phyloP scores from a whole-genome alignment of 768 basidiomycete species.

The Mycena kentingensis region DNA sequence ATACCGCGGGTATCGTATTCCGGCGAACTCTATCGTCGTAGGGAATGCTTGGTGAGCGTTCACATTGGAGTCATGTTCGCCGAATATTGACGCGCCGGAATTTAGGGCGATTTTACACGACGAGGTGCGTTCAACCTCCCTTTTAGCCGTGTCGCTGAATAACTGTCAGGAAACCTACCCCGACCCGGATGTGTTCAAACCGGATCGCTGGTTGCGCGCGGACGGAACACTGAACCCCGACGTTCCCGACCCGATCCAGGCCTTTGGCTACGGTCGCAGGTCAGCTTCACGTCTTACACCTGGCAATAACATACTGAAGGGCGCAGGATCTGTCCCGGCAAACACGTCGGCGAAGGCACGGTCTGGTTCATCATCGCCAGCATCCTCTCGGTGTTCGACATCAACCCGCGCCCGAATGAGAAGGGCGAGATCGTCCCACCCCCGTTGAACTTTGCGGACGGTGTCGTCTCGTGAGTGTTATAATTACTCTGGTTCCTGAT shows the following conservation, averaged over 20 bases:
- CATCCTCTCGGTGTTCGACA: too few relatives aligned
- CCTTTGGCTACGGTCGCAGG: too few relatives aligned
- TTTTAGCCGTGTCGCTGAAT: neutral
- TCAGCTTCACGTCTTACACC: too few relatives aligned
- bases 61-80: neutral
- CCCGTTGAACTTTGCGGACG: too few relatives aligned
- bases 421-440: too few relatives aligned
- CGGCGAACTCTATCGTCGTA: neutral
- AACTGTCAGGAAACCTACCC: neutral
- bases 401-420: too few relatives aligned
- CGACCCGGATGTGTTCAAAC: neutral
- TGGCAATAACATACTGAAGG: too few relatives aligned
- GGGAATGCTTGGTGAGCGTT: neutral
- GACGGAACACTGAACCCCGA: neutral
- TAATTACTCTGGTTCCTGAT: too few relatives aligned
- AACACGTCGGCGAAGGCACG: too few relatives aligned
- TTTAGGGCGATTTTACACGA: neutral
- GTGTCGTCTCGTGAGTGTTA: too few relatives aligned
- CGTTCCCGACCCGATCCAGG: neutral
- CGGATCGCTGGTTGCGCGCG: neutral
- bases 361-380: too few relatives aligned
- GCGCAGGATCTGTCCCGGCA: too few relatives aligned
- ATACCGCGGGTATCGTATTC: neutral
- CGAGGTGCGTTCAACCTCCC: neutral
- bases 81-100: neutral